A percentile compares a stretch with the other conserved stretches of the same genome.
phyloP scores from a whole-genome alignment of 2,329 filamentous ascomycete genomes.

The Lomentospora prolificans region DNA sequence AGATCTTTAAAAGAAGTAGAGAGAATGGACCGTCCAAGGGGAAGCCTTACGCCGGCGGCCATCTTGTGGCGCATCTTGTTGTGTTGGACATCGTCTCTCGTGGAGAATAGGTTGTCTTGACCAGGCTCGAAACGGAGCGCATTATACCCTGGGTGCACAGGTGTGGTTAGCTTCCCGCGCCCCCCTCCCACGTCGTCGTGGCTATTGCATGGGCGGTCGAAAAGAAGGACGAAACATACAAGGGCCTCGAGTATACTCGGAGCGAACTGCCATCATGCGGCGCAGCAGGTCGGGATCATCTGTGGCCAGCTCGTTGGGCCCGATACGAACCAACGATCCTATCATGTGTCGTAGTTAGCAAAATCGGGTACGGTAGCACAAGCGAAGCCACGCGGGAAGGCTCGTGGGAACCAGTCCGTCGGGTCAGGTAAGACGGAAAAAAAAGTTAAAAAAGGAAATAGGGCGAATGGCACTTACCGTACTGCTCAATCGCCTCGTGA shows the following conservation, averaged over 20 bases:
- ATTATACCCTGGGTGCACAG: neutral
- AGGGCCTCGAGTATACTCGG: neutral
- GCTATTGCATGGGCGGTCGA: too few relatives aligned
- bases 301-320: constrained; percentile 38
- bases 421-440: too few relatives aligned
- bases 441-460: too few relatives aligned
- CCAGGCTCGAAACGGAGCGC: constrained; percentile 14
- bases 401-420: too few relatives aligned
- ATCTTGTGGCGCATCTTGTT: constrained; percentile 35
- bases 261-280: constrained; percentile 29
- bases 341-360: neutral
- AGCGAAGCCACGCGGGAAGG: too few relatives aligned
- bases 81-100: constrained; percentile 38
- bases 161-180: too few relatives aligned
- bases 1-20: too few relatives aligned
- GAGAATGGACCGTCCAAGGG: neutral
- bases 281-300: constrained; percentile 36
- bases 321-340: constrained; percentile 23
- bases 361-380: too few relatives aligned
- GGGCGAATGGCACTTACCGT: too few relatives aligned
- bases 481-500: neutral
- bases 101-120: constrained; percentile 30
- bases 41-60: constrained; percentile 33
- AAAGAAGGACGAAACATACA: too few relatives aligned
- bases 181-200: too few relatives aligned